Conservation (phyloP, 257 asterid species). For the Echites panduratus region DNA sequence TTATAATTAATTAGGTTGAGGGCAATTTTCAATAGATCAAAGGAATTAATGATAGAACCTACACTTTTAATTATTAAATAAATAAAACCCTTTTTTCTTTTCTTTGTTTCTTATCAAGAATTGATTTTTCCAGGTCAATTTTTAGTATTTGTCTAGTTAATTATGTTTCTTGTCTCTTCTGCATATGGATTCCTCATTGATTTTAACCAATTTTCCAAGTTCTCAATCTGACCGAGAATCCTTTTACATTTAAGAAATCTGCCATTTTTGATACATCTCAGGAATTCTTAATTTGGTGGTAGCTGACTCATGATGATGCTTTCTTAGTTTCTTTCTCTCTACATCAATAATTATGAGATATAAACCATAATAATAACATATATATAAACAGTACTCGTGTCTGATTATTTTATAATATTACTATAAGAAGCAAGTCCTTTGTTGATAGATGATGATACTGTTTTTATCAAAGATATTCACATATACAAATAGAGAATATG, state of each 20-base stretch:
- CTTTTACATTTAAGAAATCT: background rate
- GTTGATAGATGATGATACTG: background rate
- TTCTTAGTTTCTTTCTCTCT: background rate
- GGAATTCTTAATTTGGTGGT: background rate
- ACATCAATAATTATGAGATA: background rate
- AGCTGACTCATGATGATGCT: background rate
- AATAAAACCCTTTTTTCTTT: no score
- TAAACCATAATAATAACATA: background rate
- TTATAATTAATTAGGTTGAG: background rate
- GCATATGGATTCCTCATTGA: background rate
- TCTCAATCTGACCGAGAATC: slow-evolving; percentile 3
- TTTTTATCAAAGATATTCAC: no score
- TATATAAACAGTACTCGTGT: no score
- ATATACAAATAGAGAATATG: background rate
- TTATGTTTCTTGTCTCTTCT: background rate
- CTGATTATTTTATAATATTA: background rate
- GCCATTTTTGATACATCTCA: background rate
- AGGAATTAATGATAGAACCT: background rate
- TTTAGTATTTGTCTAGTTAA: background rate
- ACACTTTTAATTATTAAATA: no score
- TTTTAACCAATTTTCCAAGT: background rate
- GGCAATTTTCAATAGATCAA: background rate
- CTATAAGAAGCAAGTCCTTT: background rate
- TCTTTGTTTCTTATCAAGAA: background rate
- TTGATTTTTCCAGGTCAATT: slow-evolving; percentile 3